These are phyloP conservation scores for Geotrichum ghanense DNA, from an alignment of 805 yeast genomes.

Conservation along the genomic window DNA sequence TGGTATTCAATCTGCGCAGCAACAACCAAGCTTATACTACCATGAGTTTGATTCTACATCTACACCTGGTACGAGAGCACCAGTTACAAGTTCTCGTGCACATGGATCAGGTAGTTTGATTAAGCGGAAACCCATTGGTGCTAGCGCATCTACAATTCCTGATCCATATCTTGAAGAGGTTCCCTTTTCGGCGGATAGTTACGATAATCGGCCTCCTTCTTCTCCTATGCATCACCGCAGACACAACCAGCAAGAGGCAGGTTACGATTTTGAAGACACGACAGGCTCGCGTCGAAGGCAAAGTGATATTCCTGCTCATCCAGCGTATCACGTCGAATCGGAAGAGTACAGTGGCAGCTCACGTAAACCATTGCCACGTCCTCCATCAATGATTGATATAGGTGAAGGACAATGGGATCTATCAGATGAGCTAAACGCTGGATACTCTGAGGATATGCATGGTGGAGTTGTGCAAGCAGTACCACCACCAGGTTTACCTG, in stretches of 20 bases:
- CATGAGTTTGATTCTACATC: constrained; percentile 1
- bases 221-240: too few relatives aligned
- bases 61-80: too few relatives aligned
- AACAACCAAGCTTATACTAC: not conserved
- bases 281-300: too few relatives aligned
- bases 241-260: too few relatives aligned
- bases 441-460: constrained; percentile 20
- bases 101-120: not conserved
- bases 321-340: not conserved
- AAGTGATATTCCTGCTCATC: not conserved
- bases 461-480: not conserved
- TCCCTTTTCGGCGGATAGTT: constrained; percentile 1
- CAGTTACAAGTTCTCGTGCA: not conserved
- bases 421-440: constrained; percentile 25
- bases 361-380: constrained; percentile 6
- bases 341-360: not conserved
- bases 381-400: constrained; percentile 13
- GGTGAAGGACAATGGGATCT: constrained; percentile 22
- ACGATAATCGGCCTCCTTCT: not conserved
- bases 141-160: not conserved
- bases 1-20: not conserved
- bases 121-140: constrained; percentile 1
- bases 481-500: not conserved
- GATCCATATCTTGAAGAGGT: not conserved
- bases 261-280: too few relatives aligned